Evolutionary conservation across 2,329 filamentous ascomycete species (phyloP).

Genomic region (Trichoderma koningii): DNA sequence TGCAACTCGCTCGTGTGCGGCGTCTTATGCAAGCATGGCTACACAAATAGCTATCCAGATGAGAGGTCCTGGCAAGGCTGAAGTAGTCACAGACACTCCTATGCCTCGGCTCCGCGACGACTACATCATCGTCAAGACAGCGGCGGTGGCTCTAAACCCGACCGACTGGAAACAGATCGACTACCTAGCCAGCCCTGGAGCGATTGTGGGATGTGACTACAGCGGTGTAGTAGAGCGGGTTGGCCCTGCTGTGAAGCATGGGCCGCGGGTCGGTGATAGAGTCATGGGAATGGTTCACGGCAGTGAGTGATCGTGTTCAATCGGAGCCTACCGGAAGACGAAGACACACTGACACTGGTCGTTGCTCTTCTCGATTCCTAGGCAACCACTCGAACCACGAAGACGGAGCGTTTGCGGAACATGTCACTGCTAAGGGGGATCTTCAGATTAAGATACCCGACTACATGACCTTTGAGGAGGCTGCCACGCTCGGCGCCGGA

Average conservation of each 20-base stretch:
- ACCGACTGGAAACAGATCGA: slow-evolving; percentile 41
- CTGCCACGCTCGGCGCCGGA: slow-evolving; percentile 46
- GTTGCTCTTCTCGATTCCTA: not conserved
- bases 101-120: slow-evolving; percentile 29
- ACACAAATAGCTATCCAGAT: slow-evolving; percentile 27
- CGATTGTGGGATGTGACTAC: slow-evolving; percentile 48
- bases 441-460: slow-evolving; percentile 49
- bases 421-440: slow-evolving; percentile 44
- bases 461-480: slow-evolving; percentile 49
- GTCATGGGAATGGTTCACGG: slow-evolving; percentile 48
- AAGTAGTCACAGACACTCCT: slow-evolving; percentile 23
- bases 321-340: no score
- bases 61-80: slow-evolving; percentile 21
- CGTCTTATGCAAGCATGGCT: not conserved
- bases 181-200: slow-evolving; percentile 26
- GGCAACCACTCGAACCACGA: slow-evolving; percentile 39
- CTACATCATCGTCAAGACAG: slow-evolving; percentile 40
- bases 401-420: slow-evolving; percentile 48
- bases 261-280: slow-evolving; percentile 52
- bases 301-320: slow-evolving; percentile 1
- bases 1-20: not conserved
- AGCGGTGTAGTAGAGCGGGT: slow-evolving; percentile 51
- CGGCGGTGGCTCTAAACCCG: slow-evolving; percentile 41
- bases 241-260: slow-evolving; percentile 44
- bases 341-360: not conserved